Conservation (phyloP, 345 rosid genomes). For the Eucalyptus cloeziana region DNA sequence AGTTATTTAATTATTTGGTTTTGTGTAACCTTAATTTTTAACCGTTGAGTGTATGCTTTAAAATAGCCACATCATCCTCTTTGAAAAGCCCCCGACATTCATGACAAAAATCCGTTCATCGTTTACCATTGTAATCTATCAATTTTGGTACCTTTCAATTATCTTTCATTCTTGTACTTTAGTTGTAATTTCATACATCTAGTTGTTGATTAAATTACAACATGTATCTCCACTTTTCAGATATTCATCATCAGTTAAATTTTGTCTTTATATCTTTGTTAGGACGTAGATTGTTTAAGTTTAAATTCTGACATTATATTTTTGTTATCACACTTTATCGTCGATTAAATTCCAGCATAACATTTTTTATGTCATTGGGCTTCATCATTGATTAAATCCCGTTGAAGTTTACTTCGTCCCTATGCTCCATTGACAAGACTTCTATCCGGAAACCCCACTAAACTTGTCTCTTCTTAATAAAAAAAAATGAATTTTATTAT, state of each 20-base stretch:
- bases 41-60: background rate
- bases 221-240: background rate
- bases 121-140: background rate
- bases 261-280: accelerated
- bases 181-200: background rate
- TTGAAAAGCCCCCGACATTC: background rate
- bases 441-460: too few relatives aligned
- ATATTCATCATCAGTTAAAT: accelerated
- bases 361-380: background rate
- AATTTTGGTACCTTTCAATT: background rate
- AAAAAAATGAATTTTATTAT: too few relatives aligned
- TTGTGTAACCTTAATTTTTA: background rate
- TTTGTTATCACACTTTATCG: background rate
- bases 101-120: background rate
- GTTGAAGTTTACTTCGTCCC: background rate
- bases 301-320: background rate
- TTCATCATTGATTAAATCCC: background rate
- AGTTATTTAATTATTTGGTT: background rate
- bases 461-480: too few relatives aligned
- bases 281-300: too few relatives aligned
- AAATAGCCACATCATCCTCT: background rate
- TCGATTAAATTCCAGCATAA: background rate
- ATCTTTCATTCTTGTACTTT: background rate
- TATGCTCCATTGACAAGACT: background rate
- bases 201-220: background rate